Base-by-base conservation (phyloP, 2,329 filamentous ascomycete species). In the Kalmusia sp. region DNA sequence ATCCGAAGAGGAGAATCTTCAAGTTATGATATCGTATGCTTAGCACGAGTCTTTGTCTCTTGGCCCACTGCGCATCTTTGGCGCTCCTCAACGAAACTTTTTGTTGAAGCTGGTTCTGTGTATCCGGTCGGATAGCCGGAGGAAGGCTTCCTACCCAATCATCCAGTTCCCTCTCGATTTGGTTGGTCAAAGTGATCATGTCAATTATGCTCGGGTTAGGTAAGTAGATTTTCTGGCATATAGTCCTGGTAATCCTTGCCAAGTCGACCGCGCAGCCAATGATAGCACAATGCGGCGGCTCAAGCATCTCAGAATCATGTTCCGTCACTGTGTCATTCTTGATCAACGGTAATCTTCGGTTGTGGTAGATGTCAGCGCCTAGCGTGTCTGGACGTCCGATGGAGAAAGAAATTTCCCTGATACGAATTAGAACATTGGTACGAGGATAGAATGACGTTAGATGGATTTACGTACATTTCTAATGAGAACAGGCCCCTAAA, bases 331-430 rank as follows among this genome's bases (percentile, higher is more conserved):
- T 70, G 68, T 39, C 71, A 64, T 41, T 76, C 68, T 15, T 21
- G 22, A 74, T 39, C 7, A 45, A 40, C 2, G 59, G 61, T 24
- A 56, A 19, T 9, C 48, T 67, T 24, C 79, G 74, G 46, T 80
- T 81, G 52, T 82, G 80, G 49, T 80, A 81, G 49, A 79, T 67
- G 27, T 81, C 79, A 51, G 78, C 73, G 19, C 80, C 79, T 2
- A 81, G 69, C 2, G 78, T 79, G 49, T 81, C 79, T 0, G 79
- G 79, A 21, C 80, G 69, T 1, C 80, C 79, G 49, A 81, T 73
- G 1, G 79, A 75, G 52, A 81, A 81, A 1, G 43, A 46, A 8
- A 46, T 34, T 25, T 46, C 43, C 24, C 43, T 46, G n/a, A 28
- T 19, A 22, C 17, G 8, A 22, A 22, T 33, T 22, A 35, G 43